Base-by-base conservation (phyloP, 495 filamentous ascomycete genomes). In the Evansstolkia leycettana region DNA sequence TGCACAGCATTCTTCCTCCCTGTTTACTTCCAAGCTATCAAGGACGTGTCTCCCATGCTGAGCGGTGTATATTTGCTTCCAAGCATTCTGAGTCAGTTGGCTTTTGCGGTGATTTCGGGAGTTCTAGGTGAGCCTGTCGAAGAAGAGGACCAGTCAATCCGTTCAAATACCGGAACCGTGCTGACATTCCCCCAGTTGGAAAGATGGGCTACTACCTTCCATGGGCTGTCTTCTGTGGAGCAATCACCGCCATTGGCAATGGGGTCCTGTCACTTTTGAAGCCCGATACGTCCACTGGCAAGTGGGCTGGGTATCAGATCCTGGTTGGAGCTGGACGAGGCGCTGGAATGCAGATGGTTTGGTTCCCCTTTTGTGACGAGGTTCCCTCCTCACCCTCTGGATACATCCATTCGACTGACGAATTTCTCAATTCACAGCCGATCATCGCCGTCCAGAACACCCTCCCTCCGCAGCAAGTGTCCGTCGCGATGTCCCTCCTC, bases 251-350 rank as follows among this genome's bases (percentile, higher is more conserved):
- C 7, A 44, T 76, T 29, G 67, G 62, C 9, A 52, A 55, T 11
- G 72, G 73, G 2, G 49, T 79, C 20, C 40, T 72, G 13, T 65
- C 67, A 13, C 71, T 66, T 9, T 56, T 70, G 6, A 48, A 50
- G 4, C 62, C 64, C 2, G 28, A 41, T 2, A 74, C 69, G 9
- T 33, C 52, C 0, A 38, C 55, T 0, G 64, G 53, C 17, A 67
- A 48, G 29, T 74, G 70, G 66, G 54, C 75, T 23, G 72, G 73
- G 18, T 76, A 72, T 42, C 69, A 75, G 42, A 62, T 75, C 25
- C 45, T 79, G 7, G 40, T 58, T 6, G 74, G 75, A 9, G 41
- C 57, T 11, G 68, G 68, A n/a, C 64, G 64, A 28, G 72, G 73
- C 8, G 42, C 55, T 0, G 67, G 54, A 1, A 50, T 72, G 36